These are phyloP conservation scores for Citrus unshiu DNA, from an alignment of 345 rosid species.

Conservation along the genomic window DNA sequence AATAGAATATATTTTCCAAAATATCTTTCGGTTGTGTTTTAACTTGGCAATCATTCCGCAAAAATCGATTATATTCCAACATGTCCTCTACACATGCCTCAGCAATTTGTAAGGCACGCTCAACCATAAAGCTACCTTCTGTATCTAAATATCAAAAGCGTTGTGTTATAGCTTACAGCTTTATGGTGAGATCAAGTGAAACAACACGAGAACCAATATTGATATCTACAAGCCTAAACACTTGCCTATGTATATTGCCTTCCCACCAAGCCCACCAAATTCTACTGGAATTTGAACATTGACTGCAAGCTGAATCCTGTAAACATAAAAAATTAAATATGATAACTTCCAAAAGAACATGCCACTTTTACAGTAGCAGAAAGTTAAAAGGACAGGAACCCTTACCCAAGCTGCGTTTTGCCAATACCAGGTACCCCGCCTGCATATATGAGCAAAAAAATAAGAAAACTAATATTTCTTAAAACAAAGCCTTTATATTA, in stretches of 20 bases:
- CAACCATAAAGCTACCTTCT: constrained; percentile 96
- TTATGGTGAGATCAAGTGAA: background rate
- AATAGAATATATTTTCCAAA: constrained; percentile 72
- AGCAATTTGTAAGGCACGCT: constrained; percentile 84
- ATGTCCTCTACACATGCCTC: constrained; percentile 75
- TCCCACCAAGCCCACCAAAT: constrained; percentile 89
- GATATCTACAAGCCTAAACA: background rate
- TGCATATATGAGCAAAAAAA: constrained; percentile 15
- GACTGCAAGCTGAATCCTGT: constrained; percentile 89
- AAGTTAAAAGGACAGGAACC: constrained; percentile 14
- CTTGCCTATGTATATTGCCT: constrained; percentile 81
- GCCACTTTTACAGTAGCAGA: background rate
- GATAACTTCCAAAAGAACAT: constrained; percentile 7
- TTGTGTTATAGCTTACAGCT: background rate
- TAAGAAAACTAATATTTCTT: background rate
- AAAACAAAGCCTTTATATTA: background rate
- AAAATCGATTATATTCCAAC: constrained; percentile 48
- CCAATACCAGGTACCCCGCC: constrained; percentile 95
- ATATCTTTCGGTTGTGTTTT: constrained; percentile 55
- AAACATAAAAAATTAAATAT: constrained; percentile 16
- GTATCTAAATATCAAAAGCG: constrained; percentile 53
- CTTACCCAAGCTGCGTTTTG: constrained; percentile 93
- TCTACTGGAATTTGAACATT: constrained; percentile 86
- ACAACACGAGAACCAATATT: background rate
- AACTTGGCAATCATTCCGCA: constrained; percentile 42